Conservation (phyloP, 73 alveolate genomes). For the Stentor coeruleus region DNA sequence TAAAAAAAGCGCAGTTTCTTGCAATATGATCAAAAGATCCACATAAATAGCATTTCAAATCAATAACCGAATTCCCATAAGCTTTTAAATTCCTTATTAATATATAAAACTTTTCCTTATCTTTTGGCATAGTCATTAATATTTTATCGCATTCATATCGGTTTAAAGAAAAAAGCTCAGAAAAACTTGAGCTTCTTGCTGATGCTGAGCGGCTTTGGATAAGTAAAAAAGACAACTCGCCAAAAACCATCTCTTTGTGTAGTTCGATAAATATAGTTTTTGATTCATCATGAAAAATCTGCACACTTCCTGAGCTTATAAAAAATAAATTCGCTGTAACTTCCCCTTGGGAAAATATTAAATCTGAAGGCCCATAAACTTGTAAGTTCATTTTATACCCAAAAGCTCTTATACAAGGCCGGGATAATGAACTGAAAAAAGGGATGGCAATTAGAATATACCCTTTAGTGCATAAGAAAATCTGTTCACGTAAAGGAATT, state of each 20-base stretch:
- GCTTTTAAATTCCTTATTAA: neutral
- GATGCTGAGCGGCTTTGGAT: neutral
- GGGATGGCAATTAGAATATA: neutral
- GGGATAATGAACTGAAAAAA: neutral
- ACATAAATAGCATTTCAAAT: constrained; percentile 1
- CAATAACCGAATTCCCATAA: neutral
- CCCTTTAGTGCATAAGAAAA: neutral
- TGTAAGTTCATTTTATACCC: neutral
- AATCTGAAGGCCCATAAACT: neutral
- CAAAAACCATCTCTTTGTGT: neutral
- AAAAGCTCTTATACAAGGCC: neutral
- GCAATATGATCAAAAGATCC: constrained; percentile 15
- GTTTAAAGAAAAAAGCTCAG: neutral
- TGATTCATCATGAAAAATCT: neutral
- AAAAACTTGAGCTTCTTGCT: neutral
- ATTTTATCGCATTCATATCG: neutral
- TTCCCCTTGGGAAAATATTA: neutral
- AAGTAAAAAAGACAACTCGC: neutral
- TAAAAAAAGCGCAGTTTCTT: neutral
- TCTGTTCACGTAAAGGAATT: neutral
- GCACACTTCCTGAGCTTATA: neutral
- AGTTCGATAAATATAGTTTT: neutral
- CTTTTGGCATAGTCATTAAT: neutral
- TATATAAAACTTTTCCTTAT: neutral
- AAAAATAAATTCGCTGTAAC: neutral